Percentiles rank a stretch among this genome's conserved stretches.
Evolutionary conservation across 129 eudicot species (phyloP).

Genomic region (Smallanthus sonchifolius): DNA sequence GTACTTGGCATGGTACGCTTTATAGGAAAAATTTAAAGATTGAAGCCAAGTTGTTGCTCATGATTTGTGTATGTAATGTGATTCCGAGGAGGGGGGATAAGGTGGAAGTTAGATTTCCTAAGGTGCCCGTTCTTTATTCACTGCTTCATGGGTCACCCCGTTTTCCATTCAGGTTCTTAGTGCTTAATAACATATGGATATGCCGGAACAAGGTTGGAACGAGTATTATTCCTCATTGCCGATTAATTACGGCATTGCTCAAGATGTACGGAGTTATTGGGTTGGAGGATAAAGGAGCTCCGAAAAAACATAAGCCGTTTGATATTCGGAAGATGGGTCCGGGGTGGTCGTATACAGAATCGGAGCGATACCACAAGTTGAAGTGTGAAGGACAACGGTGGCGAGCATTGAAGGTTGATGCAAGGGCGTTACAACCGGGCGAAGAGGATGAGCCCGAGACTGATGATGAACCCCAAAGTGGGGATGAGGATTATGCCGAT

Average conservation of each 20-base stretch:
- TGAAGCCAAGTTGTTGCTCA: too few species aligned
- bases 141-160: too few species aligned
- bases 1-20: too few species aligned
- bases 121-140: too few species aligned
- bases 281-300: neutral
- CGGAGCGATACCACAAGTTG: neutral
- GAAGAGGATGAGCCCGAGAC: neutral
- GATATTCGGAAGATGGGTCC: neutral
- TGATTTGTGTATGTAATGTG: too few species aligned
- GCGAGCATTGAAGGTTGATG: neutral
- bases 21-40: too few species aligned
- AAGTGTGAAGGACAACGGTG: neutral
- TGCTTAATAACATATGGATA: neutral
- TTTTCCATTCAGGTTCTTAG: neutral
- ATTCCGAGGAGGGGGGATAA: too few species aligned
- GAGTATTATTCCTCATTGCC: neutral
- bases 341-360: neutral
- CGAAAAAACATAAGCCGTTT: neutral
- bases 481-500: neutral
- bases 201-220: neutral
- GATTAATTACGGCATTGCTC: neutral
- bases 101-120: too few species aligned
- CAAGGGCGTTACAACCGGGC: neutral
- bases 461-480: neutral
- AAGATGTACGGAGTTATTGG: neutral